A percentile compares a stretch with the other conserved stretches of the same genome.
phyloP scores from a whole-genome alignment of 2,329 filamentous ascomycete species.

The Pyrenochaeta sp. region DNA sequence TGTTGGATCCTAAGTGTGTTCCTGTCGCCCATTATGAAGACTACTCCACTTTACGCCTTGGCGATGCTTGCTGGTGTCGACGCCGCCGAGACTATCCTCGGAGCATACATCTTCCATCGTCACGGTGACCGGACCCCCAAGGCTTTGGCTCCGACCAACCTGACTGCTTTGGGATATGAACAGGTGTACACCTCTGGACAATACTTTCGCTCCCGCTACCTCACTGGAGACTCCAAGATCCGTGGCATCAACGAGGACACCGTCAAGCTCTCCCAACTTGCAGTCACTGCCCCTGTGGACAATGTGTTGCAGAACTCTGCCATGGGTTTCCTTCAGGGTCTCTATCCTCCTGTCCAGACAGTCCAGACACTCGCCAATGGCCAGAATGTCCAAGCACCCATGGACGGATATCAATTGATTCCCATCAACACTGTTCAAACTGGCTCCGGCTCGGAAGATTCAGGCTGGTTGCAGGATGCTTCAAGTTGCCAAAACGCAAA shows the following conservation, averaged over 20 bases:
- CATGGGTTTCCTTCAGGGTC: slow-evolving; percentile 79
- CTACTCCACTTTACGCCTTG: slow-evolving; percentile 30
- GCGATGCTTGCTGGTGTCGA: slow-evolving; percentile 35
- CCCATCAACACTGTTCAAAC: slow-evolving; percentile 70
- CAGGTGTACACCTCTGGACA: slow-evolving; percentile 75
- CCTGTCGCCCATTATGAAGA: slow-evolving; percentile 36
- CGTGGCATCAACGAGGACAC: slow-evolving; percentile 69
- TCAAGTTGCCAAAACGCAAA: slow-evolving; percentile 63
- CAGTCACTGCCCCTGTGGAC: slow-evolving; percentile 75
- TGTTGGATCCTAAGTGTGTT: too few relatives aligned
- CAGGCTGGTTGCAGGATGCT: slow-evolving; percentile 65
- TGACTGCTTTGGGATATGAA: slow-evolving; percentile 81
- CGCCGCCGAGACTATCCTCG: slow-evolving; percentile 73
- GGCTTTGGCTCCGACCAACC: slow-evolving; percentile 70
- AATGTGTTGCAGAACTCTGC: slow-evolving; percentile 82
- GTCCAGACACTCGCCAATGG: slow-evolving; percentile 75
- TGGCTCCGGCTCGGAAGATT: slow-evolving; percentile 66
- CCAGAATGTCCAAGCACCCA: slow-evolving; percentile 68
- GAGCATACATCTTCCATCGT: slow-evolving; percentile 85
- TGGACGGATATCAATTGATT: slow-evolving; percentile 85
- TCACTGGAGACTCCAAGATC: slow-evolving; percentile 70
- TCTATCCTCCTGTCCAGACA: slow-evolving; percentile 76
- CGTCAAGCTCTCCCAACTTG: slow-evolving; percentile 74
- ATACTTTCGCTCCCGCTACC: slow-evolving; percentile 80
- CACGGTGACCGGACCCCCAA: slow-evolving; percentile 91